Conservation (phyloP, 192 early-diverging fungal genomes). For the Coemansia umbellata region DNA sequence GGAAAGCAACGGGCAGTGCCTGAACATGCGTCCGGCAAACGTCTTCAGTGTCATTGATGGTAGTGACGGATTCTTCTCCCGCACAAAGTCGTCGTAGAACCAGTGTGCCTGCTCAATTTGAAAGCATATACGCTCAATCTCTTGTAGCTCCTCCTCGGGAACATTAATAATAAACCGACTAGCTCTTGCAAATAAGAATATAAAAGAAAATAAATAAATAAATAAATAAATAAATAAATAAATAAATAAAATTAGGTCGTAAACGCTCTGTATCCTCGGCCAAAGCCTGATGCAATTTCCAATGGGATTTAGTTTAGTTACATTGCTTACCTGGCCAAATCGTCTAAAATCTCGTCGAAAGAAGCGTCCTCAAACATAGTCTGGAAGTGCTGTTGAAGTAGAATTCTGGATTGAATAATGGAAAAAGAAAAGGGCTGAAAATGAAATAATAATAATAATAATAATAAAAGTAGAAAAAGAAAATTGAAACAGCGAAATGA, state of each 20-base stretch:
- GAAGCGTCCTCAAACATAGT: conserved; percentile 61
- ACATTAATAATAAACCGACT: conserved; percentile 98
- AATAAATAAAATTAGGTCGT: too few relatives aligned
- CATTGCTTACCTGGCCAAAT: conserved; percentile 65
- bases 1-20: conserved; percentile 84
- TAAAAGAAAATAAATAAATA: too few relatives aligned
- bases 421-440: too few relatives aligned
- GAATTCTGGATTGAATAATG: too few relatives aligned
- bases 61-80: conserved; percentile 74
- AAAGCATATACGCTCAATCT: conserved; percentile 96
- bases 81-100: conserved; percentile 99
- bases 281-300: too few relatives aligned
- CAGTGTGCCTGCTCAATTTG: conserved; percentile 99
- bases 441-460: not conserved
- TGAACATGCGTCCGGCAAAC: conserved; percentile 80
- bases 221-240: too few relatives aligned
- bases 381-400: not conserved
- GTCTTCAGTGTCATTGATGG: conserved; percentile 83
- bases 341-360: conserved; percentile 83
- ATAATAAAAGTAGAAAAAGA: not conserved
- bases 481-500: not conserved
- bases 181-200: too few relatives aligned
- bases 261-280: too few relatives aligned
- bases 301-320: too few relatives aligned
- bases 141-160: conserved; percentile 87